Evolutionary conservation across 148 eudicot genomes (phyloP).

Genomic region (Amaranthus cruentus): DNA sequence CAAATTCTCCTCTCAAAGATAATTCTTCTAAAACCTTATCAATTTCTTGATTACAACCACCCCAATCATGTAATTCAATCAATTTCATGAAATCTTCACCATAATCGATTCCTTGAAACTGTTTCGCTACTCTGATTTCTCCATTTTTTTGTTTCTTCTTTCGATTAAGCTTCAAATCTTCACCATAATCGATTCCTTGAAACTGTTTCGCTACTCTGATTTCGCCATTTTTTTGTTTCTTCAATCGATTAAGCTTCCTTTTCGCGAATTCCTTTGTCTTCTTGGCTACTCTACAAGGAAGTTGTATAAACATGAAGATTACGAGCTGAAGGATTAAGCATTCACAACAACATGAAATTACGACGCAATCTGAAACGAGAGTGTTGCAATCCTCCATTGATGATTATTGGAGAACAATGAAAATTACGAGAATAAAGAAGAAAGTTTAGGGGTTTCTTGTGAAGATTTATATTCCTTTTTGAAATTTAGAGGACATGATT

Average conservation of each 20-base stretch:
- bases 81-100: background rate
- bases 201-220: too few relatives aligned
- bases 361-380: slow-evolving; percentile 64
- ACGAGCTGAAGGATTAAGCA: slow-evolving; percentile 58
- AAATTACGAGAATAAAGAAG: background rate
- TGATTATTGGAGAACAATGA: background rate
- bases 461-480: slow-evolving; percentile 43
- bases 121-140: background rate
- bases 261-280: slow-evolving; percentile 40
- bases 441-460: slow-evolving; percentile 30
- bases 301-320: slow-evolving; percentile 47
- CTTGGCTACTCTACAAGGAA: slow-evolving; percentile 44
- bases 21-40: slow-evolving; percentile 68
- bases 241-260: slow-evolving; percentile 30
- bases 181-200: too few relatives aligned
- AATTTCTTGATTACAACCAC: slow-evolving; percentile 53
- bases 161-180: background rate
- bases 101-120: background rate
- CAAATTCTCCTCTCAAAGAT: slow-evolving; percentile 61
- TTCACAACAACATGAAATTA: slow-evolving; percentile 81
- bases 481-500: slow-evolving; percentile 22
- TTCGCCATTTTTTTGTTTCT: too few relatives aligned
- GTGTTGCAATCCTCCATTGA: slow-evolving; percentile 58
- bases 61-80: slow-evolving; percentile 18
- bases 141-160: slow-evolving; percentile 12